Evolutionary conservation across 208 protist species (phyloP).

Genomic region (Strigomonas galati): DNA sequence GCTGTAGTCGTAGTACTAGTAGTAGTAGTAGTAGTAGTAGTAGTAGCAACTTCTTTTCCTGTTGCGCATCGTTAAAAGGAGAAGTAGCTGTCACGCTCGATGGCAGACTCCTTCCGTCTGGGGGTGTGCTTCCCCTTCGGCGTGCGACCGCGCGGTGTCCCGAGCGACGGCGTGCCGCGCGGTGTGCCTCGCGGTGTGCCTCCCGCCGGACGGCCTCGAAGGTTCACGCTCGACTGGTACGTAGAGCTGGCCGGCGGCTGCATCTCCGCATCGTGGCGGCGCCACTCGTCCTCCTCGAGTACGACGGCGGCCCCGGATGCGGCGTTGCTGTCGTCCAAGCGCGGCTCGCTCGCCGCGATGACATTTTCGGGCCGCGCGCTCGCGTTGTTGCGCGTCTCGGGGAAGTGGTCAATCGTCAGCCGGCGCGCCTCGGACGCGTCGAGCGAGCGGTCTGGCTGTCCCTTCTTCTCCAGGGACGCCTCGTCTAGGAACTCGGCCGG

Average conservation of each 20-base stretch:
- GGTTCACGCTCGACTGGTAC: constrained; percentile 26
- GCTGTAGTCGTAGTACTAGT: not conserved
- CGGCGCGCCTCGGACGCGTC: constrained; percentile 13
- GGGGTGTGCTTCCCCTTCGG: constrained; percentile 1
- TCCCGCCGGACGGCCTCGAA: no score
- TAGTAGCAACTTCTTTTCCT: not conserved
- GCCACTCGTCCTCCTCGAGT: constrained; percentile 17
- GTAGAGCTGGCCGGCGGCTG: not conserved
- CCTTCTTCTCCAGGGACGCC: constrained; percentile 41
- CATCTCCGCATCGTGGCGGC: not conserved
- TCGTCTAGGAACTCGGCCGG: constrained; percentile 26
- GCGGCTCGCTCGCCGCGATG: not conserved
- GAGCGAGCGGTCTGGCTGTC: constrained; percentile 20
- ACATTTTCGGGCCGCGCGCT: not conserved
- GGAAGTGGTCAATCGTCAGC: constrained; percentile 7
- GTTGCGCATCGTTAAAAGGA: constrained; percentile 1
- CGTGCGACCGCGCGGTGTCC: not conserved
- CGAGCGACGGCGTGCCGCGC: not conserved
- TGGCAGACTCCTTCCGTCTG: constrained; percentile 6
- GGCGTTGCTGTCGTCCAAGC: not conserved
- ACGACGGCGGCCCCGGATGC: not conserved
- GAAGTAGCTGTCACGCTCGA: constrained; percentile 9
- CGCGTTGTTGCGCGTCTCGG: not conserved
- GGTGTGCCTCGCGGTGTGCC: no score
- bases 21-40: not conserved